These are phyloP conservation scores for Tetradesmus obliquus DNA, from an alignment of 139 green algal species.

Conservation along the genomic window DNA sequence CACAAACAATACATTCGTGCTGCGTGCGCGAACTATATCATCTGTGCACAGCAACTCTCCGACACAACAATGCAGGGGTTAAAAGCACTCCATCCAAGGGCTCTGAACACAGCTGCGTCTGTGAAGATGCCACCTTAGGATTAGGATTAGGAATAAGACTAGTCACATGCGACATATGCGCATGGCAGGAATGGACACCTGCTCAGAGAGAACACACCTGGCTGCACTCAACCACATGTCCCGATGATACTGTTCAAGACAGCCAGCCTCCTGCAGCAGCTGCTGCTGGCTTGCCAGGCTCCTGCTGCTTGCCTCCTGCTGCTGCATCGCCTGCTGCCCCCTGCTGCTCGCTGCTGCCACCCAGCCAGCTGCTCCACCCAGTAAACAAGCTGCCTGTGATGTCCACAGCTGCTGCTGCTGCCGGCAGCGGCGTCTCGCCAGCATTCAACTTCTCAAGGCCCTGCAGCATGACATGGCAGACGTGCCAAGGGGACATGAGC, in stretches of 20 bases:
- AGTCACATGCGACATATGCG: no score
- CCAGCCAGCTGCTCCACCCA: conserved; percentile 44
- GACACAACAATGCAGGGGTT: no score
- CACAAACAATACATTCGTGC: no score
- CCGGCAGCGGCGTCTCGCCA: conserved; percentile 54
- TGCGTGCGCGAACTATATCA: no score
- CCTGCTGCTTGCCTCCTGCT: neutral
- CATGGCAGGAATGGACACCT: no score
- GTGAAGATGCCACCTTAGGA: no score
- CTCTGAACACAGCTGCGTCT: no score
- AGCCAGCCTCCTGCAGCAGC: neutral
- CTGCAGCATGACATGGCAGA: neutral
- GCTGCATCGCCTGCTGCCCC: neutral
- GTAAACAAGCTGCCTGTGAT: conserved; percentile 44
- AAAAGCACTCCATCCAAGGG: no score
- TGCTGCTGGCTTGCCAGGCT: neutral
- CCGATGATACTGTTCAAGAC: neutral
- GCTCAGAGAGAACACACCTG: neutral
- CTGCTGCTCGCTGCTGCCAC: neutral
- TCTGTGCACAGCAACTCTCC: no score
- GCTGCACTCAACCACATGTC: neutral
- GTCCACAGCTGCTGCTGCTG: conserved; percentile 61
- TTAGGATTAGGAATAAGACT: no score
- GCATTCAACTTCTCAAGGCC: neutral
- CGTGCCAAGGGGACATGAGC: neutral